Percentiles rank a stretch among this genome's conserved stretches.
Evolutionary conservation across 1,284 basidiomycete species (phyloP).

Genomic region (Puccinia triticina): DNA sequence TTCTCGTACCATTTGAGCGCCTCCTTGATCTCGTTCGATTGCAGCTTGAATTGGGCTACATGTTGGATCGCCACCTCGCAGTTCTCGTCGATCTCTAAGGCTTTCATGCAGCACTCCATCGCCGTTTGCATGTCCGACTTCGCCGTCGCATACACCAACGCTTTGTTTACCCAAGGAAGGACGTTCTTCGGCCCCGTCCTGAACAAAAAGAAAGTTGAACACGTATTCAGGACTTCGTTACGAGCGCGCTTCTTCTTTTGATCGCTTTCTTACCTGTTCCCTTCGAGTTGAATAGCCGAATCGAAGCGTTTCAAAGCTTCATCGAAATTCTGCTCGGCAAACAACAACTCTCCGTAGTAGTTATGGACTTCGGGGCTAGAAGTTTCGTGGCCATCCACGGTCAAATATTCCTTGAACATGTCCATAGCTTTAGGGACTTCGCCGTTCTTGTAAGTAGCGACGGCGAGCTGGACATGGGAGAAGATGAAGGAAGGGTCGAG

Average conservation of each 20-base stretch:
- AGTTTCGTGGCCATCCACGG: slow-evolving; percentile 2
- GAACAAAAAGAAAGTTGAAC: not conserved
- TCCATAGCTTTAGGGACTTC: slow-evolving; percentile 80
- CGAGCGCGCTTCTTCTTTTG: not conserved
- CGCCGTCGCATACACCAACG: slow-evolving; percentile 91
- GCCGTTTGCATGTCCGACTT: slow-evolving; percentile 65
- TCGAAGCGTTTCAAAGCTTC: slow-evolving; percentile 97
- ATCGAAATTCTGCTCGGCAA: slow-evolving; percentile 86
- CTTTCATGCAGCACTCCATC: slow-evolving; percentile 83
- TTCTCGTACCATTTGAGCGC: slow-evolving; percentile 86
- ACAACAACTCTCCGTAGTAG: slow-evolving; percentile 83
- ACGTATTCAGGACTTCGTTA: not conserved
- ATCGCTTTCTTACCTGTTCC: slow-evolving; percentile 58
- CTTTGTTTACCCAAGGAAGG: slow-evolving; percentile 89
- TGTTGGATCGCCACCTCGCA: slow-evolving; percentile 97
- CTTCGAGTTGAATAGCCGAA: slow-evolving; percentile 84
- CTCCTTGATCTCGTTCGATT: slow-evolving; percentile 84
- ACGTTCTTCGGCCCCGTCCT: slow-evolving; percentile 46
- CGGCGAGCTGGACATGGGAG: slow-evolving; percentile 93
- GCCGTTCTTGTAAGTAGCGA: slow-evolving; percentile 91
- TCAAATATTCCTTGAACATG: slow-evolving; percentile 70
- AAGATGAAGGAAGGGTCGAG: slow-evolving; percentile 86
- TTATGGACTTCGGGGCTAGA: slow-evolving; percentile 57
- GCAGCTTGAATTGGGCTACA: slow-evolving; percentile 87
- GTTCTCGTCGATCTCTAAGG: slow-evolving; percentile 82